Conservation (phyloP, 2,329 filamentous ascomycete genomes). For the Periglandula ipomoeae region DNA sequence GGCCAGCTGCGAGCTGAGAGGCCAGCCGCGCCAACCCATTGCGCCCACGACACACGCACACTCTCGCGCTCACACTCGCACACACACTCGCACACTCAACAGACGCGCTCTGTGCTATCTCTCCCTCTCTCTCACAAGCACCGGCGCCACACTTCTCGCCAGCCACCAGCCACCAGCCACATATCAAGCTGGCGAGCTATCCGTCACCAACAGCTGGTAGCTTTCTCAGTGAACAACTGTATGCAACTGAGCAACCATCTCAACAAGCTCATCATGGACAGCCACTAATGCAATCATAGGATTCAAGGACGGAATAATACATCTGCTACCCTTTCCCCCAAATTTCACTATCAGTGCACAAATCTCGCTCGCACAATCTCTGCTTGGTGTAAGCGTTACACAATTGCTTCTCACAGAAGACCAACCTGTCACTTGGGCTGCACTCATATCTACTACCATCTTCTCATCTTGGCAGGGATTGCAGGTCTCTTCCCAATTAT, state of each 20-base stretch:
- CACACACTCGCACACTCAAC: too few species aligned
- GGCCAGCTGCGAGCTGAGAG: too few species aligned
- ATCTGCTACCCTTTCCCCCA: too few species aligned
- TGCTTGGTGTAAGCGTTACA: not conserved
- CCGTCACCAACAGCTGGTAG: not conserved
- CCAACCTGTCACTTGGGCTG: not conserved
- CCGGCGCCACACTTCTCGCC: not conserved
- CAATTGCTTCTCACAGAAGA: not conserved
- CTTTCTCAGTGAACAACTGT: not conserved
- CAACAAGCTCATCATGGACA: not conserved
- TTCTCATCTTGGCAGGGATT: not conserved
- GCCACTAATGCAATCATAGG: not conserved
- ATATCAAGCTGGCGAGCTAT: not conserved
- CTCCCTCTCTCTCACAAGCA: too few species aligned
- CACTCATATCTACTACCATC: not conserved
- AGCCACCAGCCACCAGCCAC: slow-evolving; percentile 6
- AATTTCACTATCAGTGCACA: too few species aligned
- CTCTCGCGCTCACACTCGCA: too few species aligned
- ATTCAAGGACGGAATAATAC: not conserved
- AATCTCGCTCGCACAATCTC: too few species aligned
- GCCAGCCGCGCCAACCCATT: not conserved
- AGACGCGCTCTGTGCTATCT: too few species aligned
- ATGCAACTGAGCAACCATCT: not conserved
- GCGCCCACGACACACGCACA: not conserved
- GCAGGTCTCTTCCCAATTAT: not conserved